Percentiles rank a stretch among this genome's conserved stretches.
Evolutionary conservation across 2,329 filamentous ascomycete species (phyloP).

Genomic region (Aspergillus arachidicola): DNA sequence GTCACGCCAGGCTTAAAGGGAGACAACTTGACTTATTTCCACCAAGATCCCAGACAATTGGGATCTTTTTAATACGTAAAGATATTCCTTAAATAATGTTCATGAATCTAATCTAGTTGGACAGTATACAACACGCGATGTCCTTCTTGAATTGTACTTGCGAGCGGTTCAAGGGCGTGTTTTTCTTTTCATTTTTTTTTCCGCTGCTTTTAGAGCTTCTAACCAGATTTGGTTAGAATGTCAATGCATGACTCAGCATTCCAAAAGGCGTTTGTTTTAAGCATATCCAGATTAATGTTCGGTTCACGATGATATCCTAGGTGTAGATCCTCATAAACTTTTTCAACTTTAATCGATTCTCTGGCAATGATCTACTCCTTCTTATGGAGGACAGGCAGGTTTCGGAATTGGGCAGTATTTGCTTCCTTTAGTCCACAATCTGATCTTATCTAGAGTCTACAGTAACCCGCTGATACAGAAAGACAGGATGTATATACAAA

Average conservation of each 20-base stretch:
- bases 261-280: not conserved
- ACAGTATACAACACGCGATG: not conserved
- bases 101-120: not conserved
- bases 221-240: not conserved
- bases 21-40: constrained; percentile 20
- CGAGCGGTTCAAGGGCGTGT: not conserved
- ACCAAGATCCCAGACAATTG: constrained; percentile 19
- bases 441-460: not conserved
- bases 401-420: not conserved
- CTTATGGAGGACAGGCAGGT: not conserved
- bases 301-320: too few relatives aligned
- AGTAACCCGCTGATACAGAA: not conserved
- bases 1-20: constrained; percentile 16
- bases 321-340: not conserved
- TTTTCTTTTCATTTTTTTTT: constrained; percentile 4
- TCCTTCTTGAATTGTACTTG: not conserved
- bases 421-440: not conserved
- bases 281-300: not conserved
- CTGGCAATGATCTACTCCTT: not conserved
- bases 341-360: not conserved
- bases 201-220: not conserved
- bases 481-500: not conserved
- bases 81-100: not conserved
- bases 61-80: constrained; percentile 15
- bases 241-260: constrained; percentile 2